phyloP scores from a whole-genome alignment of 306 rosid genomes.

The Cicer chorassanicum region DNA sequence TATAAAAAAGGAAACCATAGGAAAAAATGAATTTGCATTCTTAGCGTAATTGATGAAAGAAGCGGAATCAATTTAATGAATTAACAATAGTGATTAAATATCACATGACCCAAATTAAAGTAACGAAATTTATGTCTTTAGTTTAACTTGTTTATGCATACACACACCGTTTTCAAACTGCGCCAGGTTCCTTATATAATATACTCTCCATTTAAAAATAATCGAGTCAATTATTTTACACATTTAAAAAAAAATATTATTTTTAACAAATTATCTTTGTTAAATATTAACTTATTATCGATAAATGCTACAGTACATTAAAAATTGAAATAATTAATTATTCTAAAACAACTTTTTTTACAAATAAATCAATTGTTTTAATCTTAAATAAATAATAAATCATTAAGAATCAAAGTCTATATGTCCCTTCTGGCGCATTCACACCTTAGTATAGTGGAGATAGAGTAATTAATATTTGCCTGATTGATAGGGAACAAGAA shows the following conservation, averaged over 20 bases:
- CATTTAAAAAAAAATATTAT: no score
- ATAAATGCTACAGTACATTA: no score
- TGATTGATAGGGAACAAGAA: slow-evolving; percentile 55
- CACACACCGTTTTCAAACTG: slow-evolving; percentile 4
- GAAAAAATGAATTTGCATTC: slow-evolving; percentile 17
- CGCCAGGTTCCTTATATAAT: not conserved
- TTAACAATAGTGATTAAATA: slow-evolving; percentile 28
- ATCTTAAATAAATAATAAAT: not conserved
- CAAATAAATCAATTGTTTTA: no score
- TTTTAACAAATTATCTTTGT: no score
- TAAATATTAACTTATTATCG: no score
- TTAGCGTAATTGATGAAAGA: not conserved
- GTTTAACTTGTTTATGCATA: not conserved
- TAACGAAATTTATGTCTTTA: not conserved
- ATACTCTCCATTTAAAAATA: no score
- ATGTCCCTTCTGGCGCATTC: slow-evolving; percentile 46
- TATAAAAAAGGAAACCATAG: not conserved
- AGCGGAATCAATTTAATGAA: not conserved
- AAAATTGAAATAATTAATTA: no score
- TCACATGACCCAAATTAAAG: slow-evolving; percentile 39
- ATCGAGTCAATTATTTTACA: no score
- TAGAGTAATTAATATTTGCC: slow-evolving; percentile 51
- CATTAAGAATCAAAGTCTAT: slow-evolving; percentile 35
- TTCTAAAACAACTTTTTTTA: no score
- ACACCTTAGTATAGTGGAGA: slow-evolving; percentile 31